Base-by-base conservation (phyloP, 768 basidiomycete species). In the Mycena chlorophos region DNA sequence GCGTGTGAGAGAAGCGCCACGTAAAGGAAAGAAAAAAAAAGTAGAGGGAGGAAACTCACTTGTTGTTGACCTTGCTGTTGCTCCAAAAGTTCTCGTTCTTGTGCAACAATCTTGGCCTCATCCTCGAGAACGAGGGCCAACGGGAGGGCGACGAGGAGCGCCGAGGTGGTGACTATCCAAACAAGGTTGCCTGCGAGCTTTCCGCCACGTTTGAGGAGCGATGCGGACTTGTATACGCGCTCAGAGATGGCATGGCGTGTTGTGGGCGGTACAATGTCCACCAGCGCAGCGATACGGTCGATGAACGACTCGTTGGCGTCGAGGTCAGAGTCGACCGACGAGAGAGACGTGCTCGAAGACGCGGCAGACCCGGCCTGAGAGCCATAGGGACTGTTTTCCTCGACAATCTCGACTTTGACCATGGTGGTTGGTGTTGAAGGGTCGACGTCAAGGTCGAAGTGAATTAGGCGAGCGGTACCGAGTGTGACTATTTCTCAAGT, bases 101-200 rank as follows among this genome's bases (percentile, higher is more conserved):
- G 94, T 45, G 88, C 86, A 12, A 94, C 88, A 54, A 96, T 83
- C 74, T 94, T 94, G 51, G 91, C 89, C 76, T 99, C 97, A 73
- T 97, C 96, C 74, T 99, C 97, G 64, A 98, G 79, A 57, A 86
- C 88, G 63, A 98, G 80, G 4, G 95, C 94, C 58, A 98, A 79
- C 29, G 97, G 97, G 34, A 99, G 78, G 14, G 92, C 97, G 48
- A 99, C 88, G 61, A 99, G 84, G 52, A 99, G 78, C 1, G 95
- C 94, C 40, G 89, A 91, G 8, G 96, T 98, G 52, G 92, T 94
- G 68, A 98, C 77, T 58, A 97, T 81, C 97, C 97, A 99, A 54
- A 95, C 90, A 63, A 94, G 73, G 70, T 89, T 94, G 14, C 97
- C 96, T 29, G 86, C 82, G 49, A 90, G 64, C 73, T 86, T 90